Evolutionary conservation across 352 stramenopile genomes (phyloP), one percentile per base, ranked within the genome.

Genomic region (Phytophthora pinifolia): DNA sequence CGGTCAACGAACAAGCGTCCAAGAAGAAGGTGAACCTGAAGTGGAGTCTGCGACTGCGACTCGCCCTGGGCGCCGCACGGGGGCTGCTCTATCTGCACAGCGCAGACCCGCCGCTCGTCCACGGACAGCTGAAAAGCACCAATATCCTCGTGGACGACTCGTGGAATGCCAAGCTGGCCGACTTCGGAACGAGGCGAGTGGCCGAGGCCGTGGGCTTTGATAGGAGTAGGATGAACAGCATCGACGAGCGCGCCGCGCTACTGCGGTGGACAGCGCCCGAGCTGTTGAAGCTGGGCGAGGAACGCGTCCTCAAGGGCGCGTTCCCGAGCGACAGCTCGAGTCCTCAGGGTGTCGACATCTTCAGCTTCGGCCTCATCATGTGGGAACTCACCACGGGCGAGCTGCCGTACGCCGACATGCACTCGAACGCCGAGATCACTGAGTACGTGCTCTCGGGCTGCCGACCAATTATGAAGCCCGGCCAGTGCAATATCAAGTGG

Each of bases 141-240:
- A 95, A 95, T 56, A 93, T 95, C 56, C 70, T 95, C 37, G 82
- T 95, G 31, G 83, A 93, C 54, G 85, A 95, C 62, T 93, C 83
- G 48, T 95, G 83, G 85, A 95, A 93, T 53, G 85, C 85, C 59
- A 95, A 95, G 54, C 72, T 95, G 27, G 85, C 83, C 38, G 85
- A 95, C 65, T 95, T 93, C 65, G 85, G 85, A 35, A 95, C 83
- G 43, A 68, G 80, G 22, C 75, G 79, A 12, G 83, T 95, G 33
- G 82, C 83, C 9, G 83, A 93, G 42, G 82, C 83, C 15, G 80
- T 95, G 37, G 79, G 82, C 42, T 85, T 88, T 55, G 72, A 89
- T 67, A 72, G 75, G 17, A 80, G 67, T 60, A 72, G 79, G 29
- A 62, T 86, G 54, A 67, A 74, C 36, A 81, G 65, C 45, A 79